Evolutionary conservation across 345 rosid species (phyloP).

Genomic region (Brassica juncea): DNA sequence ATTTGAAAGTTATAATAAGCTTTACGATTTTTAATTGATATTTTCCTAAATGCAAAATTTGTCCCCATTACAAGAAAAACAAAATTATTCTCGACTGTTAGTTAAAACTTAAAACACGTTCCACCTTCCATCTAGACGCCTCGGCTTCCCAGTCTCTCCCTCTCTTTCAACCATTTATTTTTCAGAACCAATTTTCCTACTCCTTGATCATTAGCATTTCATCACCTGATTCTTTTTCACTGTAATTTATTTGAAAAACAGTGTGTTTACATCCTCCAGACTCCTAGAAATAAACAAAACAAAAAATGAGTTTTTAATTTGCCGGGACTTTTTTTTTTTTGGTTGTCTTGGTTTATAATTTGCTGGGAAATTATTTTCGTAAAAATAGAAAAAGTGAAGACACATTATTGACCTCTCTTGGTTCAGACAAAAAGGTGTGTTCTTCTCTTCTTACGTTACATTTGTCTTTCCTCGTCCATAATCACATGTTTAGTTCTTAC

Average conservation of each 20-base stretch:
- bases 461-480: conserved; percentile 5
- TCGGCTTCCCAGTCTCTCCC: conserved; percentile 1
- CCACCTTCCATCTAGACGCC: conserved; percentile 17
- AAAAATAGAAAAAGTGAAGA: neutral
- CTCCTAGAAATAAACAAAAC: neutral
- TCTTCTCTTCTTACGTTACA: conserved; percentile 31
- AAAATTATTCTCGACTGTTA: neutral
- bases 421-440: conserved; percentile 24
- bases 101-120: conserved; percentile 7
- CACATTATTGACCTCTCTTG: conserved; percentile 23
- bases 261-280: neutral
- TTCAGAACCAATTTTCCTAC: neutral
- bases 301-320: neutral
- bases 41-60: neutral
- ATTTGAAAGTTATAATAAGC: neutral
- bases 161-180: conserved; percentile 10
- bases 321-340: neutral
- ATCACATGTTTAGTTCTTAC: conserved; percentile 9
- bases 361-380: conserved; percentile 23
- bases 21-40: neutral
- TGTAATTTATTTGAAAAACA: conserved; percentile 2
- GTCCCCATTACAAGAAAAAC: neutral
- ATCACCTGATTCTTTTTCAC: conserved; percentile 11
- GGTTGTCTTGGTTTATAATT: neutral
- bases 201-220: neutral